A percentile compares a stretch with the other conserved stretches of the same genome.
phyloP scores from a whole-genome alignment of 192 early-diverging fungal species.

The Entomortierella beljakovae region DNA sequence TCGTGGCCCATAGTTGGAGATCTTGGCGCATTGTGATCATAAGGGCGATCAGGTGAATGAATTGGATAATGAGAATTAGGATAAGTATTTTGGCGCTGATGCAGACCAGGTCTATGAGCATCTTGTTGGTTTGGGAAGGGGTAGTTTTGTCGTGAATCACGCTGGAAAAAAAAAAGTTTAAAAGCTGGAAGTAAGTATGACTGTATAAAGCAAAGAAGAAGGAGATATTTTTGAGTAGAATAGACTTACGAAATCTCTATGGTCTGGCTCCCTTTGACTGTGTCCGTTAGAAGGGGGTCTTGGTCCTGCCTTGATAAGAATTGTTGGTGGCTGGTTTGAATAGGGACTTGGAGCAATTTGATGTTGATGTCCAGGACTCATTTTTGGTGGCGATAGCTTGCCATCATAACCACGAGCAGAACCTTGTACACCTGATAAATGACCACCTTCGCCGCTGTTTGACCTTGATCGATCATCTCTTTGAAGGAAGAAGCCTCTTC shows the following conservation, averaged over 20 bases:
- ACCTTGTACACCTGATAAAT: background rate
- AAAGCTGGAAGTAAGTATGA: background rate
- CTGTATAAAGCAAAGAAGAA: background rate
- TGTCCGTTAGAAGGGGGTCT: background rate
- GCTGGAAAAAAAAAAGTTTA: background rate
- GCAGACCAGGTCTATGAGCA: background rate
- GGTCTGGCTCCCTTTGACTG: slow-evolving; percentile 6
- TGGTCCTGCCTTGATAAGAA: background rate
- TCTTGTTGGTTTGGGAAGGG: background rate
- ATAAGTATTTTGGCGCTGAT: slow-evolving; percentile 16
- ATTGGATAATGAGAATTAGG: slow-evolving; percentile 4
- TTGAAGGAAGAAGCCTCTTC: slow-evolving; percentile 40
- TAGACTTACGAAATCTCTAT: slow-evolving; percentile 7
- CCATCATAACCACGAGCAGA: background rate
- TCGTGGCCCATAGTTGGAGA: slow-evolving; percentile 4
- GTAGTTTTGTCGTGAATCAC: background rate
- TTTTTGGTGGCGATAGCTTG: background rate
- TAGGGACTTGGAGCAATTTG: background rate
- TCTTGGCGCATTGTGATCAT: slow-evolving; percentile 3
- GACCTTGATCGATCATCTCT: slow-evolving; percentile 34
- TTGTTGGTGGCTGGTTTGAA: background rate
- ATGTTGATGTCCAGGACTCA: slow-evolving; percentile 6
- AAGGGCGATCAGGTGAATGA: slow-evolving; percentile 6
- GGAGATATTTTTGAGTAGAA: background rate
- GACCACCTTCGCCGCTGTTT: slow-evolving; percentile 32